Conservation (phyloP, 495 filamentous ascomycete species). For the Cercophora newfieldiana region DNA sequence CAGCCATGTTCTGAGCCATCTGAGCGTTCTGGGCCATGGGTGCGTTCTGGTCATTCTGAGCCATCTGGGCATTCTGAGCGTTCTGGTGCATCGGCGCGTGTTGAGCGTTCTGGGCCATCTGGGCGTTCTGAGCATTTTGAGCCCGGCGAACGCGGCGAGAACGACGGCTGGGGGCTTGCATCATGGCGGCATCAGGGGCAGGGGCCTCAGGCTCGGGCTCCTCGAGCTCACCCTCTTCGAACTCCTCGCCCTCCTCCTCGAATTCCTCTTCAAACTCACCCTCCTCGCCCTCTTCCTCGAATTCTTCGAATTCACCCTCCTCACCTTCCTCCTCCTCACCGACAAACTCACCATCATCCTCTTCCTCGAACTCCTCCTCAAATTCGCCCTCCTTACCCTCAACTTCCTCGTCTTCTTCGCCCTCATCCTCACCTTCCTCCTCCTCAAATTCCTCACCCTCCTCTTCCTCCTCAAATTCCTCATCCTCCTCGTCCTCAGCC, state of each 20-base stretch:
- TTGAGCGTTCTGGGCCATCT: neutral
- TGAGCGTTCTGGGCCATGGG: neutral
- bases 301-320: neutral
- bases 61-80: neutral
- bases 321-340: neutral
- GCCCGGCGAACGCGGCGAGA: neutral
- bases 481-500: neutral
- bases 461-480: neutral
- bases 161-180: neutral
- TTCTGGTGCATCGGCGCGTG: neutral
- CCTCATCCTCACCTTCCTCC: neutral
- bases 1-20: neutral
- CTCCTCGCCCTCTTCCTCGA: neutral
- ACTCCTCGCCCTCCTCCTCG: neutral
- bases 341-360: neutral
- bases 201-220: constrained; percentile 11
- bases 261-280: neutral
- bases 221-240: constrained; percentile 4
- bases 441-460: neutral
- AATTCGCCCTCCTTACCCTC: too few species aligned
- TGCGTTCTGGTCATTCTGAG: neutral
- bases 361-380: neutral
- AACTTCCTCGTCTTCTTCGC: neutral
- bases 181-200: too few species aligned
- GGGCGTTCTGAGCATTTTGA: neutral